Evolutionary conservation across 2,329 filamentous ascomycete species (phyloP).

Genomic region (Fusarium irregulare): DNA sequence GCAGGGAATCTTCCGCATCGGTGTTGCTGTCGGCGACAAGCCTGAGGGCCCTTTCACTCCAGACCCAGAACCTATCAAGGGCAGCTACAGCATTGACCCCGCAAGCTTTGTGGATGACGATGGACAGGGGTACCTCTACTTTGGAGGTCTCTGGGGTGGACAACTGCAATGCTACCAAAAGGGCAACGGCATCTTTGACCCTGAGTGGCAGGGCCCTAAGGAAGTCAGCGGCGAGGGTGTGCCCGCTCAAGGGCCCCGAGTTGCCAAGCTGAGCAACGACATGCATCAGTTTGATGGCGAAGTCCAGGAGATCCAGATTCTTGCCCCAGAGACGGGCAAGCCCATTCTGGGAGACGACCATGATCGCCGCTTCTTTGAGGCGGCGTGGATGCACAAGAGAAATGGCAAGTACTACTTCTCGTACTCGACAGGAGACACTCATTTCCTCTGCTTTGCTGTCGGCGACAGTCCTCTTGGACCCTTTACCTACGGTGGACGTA

Average conservation of each 20-base stretch:
- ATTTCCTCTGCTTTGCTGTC: conserved; percentile 77
- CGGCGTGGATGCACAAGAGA: conserved; percentile 82
- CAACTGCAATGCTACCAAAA: conserved; percentile 80
- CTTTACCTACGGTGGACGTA: conserved; percentile 76
- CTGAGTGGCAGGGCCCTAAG: conserved; percentile 63
- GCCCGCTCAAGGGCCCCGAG: conserved; percentile 72
- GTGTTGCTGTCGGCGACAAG: conserved; percentile 71
- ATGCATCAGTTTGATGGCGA: conserved; percentile 71
- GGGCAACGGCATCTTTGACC: conserved; percentile 66
- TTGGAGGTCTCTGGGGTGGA: conserved; percentile 84
- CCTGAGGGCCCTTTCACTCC: conserved; percentile 78
- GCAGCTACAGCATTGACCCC: conserved; percentile 81
- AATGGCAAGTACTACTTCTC: conserved; percentile 78
- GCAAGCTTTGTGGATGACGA: conserved; percentile 75
- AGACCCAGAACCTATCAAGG: conserved; percentile 72
- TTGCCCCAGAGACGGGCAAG: conserved; percentile 69
- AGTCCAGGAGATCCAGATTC: conserved; percentile 71
- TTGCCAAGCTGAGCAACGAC: conserved; percentile 70
- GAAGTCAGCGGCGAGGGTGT: conserved; percentile 69
- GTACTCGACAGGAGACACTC: conserved; percentile 82
- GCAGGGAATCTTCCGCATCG: conserved; percentile 77
- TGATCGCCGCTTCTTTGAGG: conserved; percentile 81
- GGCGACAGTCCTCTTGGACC: conserved; percentile 74
- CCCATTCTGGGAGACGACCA: conserved; percentile 75
- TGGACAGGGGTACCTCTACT: conserved; percentile 65